phyloP scores from a whole-genome alignment of 169 alveolate genomes.

The Plasmodium ovale region DNA sequence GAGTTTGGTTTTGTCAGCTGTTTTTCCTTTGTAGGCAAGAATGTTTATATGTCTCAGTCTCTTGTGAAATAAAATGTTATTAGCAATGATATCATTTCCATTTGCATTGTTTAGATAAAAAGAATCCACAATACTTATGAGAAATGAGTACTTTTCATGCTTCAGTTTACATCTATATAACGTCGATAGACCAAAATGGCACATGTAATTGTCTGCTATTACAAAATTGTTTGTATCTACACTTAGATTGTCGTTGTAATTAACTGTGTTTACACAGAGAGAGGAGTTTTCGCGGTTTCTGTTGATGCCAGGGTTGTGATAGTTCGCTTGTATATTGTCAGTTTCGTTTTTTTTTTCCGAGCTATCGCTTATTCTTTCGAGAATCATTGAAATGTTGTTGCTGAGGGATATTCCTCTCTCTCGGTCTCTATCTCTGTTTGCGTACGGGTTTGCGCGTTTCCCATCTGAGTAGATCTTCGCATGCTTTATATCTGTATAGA shows the following conservation, averaged over 20 bases:
- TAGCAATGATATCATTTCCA: constrained; percentile 65
- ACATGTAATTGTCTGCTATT: constrained; percentile 35
- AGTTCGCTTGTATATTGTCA: background rate
- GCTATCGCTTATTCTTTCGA: constrained; percentile 42
- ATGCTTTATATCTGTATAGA: no score
- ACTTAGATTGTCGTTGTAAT: constrained; percentile 57
- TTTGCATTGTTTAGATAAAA: constrained; percentile 43
- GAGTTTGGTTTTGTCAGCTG: constrained; percentile 61
- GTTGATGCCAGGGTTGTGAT: background rate
- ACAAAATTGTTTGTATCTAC: constrained; percentile 55
- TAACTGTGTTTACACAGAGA: constrained; percentile 35
- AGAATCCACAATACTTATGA: constrained; percentile 32
- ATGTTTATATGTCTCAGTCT: constrained; percentile 66
- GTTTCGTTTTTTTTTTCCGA: constrained; percentile 37
- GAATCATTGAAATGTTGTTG: constrained; percentile 49
- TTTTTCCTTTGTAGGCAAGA: constrained; percentile 57
- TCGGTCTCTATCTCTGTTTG: no score
- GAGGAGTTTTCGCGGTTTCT: background rate
- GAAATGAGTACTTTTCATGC: constrained; percentile 44
- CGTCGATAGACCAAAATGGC: constrained; percentile 42
- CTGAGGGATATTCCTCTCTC: constrained; percentile 30
- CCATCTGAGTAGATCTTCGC: no score
- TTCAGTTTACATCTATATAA: constrained; percentile 46
- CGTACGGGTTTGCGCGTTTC: no score
- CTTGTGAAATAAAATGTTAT: constrained; percentile 64